Conservation (phyloP, 805 yeast genomes). For the Lipomyces orientalis region DNA sequence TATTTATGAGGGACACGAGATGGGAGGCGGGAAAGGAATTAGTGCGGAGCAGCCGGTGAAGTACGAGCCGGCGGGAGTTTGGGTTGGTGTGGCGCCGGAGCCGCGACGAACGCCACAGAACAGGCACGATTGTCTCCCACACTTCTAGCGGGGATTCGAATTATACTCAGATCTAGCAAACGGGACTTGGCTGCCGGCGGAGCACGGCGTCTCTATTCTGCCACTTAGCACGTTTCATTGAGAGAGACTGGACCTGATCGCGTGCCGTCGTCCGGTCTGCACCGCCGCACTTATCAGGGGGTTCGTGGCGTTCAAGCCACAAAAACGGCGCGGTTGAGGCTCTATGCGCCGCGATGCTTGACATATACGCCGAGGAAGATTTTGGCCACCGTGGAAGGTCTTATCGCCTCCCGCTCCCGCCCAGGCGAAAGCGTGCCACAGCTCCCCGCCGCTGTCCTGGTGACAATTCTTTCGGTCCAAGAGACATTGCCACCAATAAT, state of each 20-base stretch:
- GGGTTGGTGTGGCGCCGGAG: not conserved
- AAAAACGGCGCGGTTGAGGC: not conserved
- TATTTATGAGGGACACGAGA: not conserved
- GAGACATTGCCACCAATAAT: not conserved
- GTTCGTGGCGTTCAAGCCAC: not conserved
- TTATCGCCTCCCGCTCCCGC: not conserved
- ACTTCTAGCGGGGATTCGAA: too few relatives aligned
- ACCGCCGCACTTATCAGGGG: not conserved
- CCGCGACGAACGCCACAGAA: not conserved
- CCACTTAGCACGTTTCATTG: too few relatives aligned
- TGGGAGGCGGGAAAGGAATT: not conserved
- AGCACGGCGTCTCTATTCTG: too few relatives aligned
- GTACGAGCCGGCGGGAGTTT: not conserved
- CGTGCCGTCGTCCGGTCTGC: not conserved
- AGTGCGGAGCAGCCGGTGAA: not conserved
- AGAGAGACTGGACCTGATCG: too few relatives aligned
- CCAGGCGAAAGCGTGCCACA: not conserved
- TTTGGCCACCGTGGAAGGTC: not conserved
- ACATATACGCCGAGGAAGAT: not conserved
- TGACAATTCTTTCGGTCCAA: not conserved
- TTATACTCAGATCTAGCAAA: too few relatives aligned
- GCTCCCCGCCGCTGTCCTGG: not conserved
- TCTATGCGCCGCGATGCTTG: not conserved
- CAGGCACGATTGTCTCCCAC: not conserved
- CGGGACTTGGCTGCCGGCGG: too few relatives aligned